Evolutionary conservation across 768 basidiomycete species (phyloP).

Genomic region (Russula virescens): DNA sequence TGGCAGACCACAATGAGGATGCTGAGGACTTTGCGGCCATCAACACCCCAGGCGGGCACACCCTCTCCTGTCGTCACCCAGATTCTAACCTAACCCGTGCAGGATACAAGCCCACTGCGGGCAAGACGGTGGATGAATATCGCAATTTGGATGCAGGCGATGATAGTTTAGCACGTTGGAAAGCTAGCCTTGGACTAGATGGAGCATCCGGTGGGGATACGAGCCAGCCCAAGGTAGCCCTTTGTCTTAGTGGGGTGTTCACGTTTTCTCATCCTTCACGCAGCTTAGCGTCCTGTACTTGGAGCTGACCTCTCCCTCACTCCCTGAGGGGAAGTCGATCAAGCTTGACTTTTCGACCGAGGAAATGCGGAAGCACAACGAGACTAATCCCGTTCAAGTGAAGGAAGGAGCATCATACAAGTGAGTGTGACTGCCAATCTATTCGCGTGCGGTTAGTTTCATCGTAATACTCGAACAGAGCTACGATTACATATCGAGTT

Average conservation of each 20-base stretch:
- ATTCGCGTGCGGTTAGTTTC: not conserved
- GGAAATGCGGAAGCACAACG: constrained; percentile 45
- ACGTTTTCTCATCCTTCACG: not conserved
- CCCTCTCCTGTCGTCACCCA: not conserved
- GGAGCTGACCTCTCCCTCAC: constrained; percentile 72
- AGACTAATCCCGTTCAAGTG: constrained; percentile 73
- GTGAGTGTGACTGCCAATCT: constrained; percentile 37
- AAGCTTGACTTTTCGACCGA: constrained; percentile 58
- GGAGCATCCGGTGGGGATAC: constrained; percentile 37
- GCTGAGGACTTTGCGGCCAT: constrained; percentile 65
- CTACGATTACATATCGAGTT: constrained; percentile 77
- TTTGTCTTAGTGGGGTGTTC: constrained; percentile 9
- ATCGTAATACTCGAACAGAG: constrained; percentile 39
- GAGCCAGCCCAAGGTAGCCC: constrained; percentile 59
- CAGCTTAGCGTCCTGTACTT: constrained; percentile 71
- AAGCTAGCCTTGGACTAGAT: constrained; percentile 84
- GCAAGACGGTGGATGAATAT: constrained; percentile 75
- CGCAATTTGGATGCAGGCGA: constrained; percentile 83
- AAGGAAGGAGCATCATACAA: constrained; percentile 89
- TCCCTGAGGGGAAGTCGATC: constrained; percentile 55
- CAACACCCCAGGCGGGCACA: constrained; percentile 55
- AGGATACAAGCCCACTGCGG: constrained; percentile 73
- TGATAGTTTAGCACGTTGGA: constrained; percentile 93
- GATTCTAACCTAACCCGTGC: not conserved
- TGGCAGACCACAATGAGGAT: constrained; percentile 46